These are phyloP conservation scores for Kwoniella sp. DNA, from an alignment of 768 basidiomycete genomes.

Conservation along the genomic window DNA sequence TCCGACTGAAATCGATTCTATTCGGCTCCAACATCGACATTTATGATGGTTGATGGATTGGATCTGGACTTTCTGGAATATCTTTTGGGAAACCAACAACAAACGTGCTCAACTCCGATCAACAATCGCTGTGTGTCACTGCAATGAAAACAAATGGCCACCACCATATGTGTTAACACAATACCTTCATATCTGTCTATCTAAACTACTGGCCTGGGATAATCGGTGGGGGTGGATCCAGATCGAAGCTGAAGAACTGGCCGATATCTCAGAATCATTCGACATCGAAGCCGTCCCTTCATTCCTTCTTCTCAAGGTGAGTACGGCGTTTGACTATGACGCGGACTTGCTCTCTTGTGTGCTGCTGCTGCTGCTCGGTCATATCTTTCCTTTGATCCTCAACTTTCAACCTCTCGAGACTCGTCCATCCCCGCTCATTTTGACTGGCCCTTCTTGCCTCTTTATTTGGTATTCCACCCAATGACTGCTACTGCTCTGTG, in stretches of 20 bases:
- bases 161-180: not conserved
- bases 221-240: no score
- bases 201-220: no score
- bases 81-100: not conserved
- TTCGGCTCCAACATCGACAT: not conserved
- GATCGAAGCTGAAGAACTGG: constrained; percentile 57
- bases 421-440: no score
- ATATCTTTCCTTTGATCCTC: not conserved
- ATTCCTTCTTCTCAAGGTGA: constrained; percentile 76
- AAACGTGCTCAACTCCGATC: not conserved
- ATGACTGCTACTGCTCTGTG: no score
- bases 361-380: no score
- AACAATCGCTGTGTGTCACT: not conserved
- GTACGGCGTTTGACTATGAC: constrained; percentile 23
- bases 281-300: constrained; percentile 86
- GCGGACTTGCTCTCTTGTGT: not conserved
- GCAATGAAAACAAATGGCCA: not conserved
- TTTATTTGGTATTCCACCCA: no score
- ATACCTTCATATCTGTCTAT: no score
- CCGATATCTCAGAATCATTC: constrained; percentile 87
- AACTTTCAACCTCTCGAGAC: no score
- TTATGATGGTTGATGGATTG: no score
- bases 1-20: not conserved
- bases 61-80: not conserved
- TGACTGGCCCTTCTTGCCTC: no score